Conservation (phyloP, 2,329 filamentous ascomycete species). For the Talaromyces rugulosus region DNA sequence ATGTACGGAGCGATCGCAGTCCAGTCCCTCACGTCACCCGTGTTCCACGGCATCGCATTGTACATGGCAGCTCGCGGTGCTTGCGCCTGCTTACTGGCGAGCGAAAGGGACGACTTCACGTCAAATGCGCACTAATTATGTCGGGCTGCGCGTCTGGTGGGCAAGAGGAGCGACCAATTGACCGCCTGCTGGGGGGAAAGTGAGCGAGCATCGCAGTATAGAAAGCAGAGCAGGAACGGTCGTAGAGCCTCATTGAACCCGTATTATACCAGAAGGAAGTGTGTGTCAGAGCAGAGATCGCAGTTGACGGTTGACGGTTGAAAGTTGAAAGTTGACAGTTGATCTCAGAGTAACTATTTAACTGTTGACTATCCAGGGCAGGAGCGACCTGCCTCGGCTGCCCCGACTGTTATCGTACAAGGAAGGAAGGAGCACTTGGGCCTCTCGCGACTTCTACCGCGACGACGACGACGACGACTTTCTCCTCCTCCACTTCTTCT, state of each 20-base stretch:
- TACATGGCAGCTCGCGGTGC: not conserved
- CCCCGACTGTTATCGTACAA: constrained; percentile 16
- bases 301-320: not conserved
- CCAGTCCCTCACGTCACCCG: not conserved
- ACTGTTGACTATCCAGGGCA: not conserved
- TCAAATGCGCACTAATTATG: not conserved
- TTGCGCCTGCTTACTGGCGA: not conserved
- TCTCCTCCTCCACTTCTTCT: constrained; percentile 6
- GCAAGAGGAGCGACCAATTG: not conserved
- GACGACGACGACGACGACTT: not conserved
- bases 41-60: not conserved
- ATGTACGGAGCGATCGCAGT: not conserved
- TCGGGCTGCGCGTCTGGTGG: not conserved
- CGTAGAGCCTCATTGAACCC: not conserved
- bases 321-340: not conserved
- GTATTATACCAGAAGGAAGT: not conserved
- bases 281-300: not conserved
- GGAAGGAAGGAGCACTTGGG: not conserved
- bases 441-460: not conserved
- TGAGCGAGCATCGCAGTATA: not conserved
- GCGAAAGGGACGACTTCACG: not conserved
- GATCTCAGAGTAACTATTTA: not conserved
- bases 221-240: not conserved
- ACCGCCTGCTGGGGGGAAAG: not conserved
- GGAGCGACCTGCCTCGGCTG: constrained; percentile 9